Conservation (phyloP, 768 basidiomycete species). For the Suillus alpinus region DNA sequence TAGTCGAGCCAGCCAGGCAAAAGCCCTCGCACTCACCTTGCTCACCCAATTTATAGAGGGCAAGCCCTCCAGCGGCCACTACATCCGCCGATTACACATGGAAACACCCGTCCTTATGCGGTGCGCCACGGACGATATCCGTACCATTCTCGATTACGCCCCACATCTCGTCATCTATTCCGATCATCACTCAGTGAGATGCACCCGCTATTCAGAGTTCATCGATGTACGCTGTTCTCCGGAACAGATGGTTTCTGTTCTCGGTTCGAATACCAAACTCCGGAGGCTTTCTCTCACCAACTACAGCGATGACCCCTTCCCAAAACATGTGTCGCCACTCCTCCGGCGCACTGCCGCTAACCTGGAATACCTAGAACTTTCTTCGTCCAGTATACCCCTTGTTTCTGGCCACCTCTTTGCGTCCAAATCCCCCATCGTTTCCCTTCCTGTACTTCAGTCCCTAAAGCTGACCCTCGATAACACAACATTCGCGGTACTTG, state of each 20-base stretch:
- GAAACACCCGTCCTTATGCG: constrained; percentile 63
- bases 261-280: constrained; percentile 52
- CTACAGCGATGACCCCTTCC: constrained; percentile 62
- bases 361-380: constrained; percentile 69
- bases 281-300: constrained; percentile 68
- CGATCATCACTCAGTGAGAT: constrained; percentile 63
- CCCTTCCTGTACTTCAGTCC: constrained; percentile 61
- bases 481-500: constrained; percentile 63
- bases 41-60: constrained; percentile 41
- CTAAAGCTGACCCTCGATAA: constrained; percentile 73
- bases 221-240: constrained; percentile 47
- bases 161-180: constrained; percentile 58
- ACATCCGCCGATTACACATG: constrained; percentile 65
- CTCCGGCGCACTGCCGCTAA: constrained; percentile 48
- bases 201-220: constrained; percentile 45
- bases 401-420: constrained; percentile 29
- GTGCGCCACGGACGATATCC: constrained; percentile 62
- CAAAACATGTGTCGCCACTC: constrained; percentile 53
- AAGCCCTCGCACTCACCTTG: constrained; percentile 42
- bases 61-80: constrained; percentile 39
- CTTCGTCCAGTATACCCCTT: constrained; percentile 50
- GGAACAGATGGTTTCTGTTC: constrained; percentile 55
- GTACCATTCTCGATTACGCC: constrained; percentile 66
- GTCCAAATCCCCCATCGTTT: constrained; percentile 22
- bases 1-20: constrained; percentile 48